Evolutionary conservation across 176 grass and related monocot genomes (phyloP), one percentile per base, ranked within the genome.

Genomic region (Cocos nucifera): DNA sequence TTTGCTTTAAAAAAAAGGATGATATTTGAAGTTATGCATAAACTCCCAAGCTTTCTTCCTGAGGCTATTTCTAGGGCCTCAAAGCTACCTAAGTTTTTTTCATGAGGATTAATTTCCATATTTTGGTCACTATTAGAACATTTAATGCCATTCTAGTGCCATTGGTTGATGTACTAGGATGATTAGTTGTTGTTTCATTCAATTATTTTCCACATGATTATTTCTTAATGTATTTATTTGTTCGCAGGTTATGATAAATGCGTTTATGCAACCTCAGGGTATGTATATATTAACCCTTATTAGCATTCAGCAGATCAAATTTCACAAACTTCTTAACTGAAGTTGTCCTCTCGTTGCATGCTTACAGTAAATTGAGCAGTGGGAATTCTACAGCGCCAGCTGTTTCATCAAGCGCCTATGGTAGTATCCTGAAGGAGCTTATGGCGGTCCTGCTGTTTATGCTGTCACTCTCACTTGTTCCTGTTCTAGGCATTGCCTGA

Each of bases 201-300:
- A 49, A 26, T 61, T 50, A 58, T 57, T 62, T 22, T 27, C 61
- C 60, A 70, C 17, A 64, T 65, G 49, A 44, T 44, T 12, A 44
- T 12, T 44, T 10, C 24, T 63, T 67, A 30, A n/a, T 51, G 50
- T 57, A 32, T 69, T 15, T 25, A 14, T 74, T 69, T 19, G 28
- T 16, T 64, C 72, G 61, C 87, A 96, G 92, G 92, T 70, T 96
- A 96, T 28, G 92, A 96, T 66, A 67, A 78, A 12, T 96, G 92
- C 22, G 30, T 88, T 32, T 96, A 90, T 74, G 23, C 73, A 52
- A 80, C 80, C 27, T 73, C 87, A 3, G 83, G 87, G 92, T 96
- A 85, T 5, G 69, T 19, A 28, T 6, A 55, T 22, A 61, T 14
- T 12, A 44, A 2, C 9, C 35, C 35, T 44, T 44, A 12, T 44